Evolutionary conservation across 306 rosid genomes (phyloP), one percentile per base, ranked within the genome.

Genomic region (Herpetospermum pedunculosum): DNA sequence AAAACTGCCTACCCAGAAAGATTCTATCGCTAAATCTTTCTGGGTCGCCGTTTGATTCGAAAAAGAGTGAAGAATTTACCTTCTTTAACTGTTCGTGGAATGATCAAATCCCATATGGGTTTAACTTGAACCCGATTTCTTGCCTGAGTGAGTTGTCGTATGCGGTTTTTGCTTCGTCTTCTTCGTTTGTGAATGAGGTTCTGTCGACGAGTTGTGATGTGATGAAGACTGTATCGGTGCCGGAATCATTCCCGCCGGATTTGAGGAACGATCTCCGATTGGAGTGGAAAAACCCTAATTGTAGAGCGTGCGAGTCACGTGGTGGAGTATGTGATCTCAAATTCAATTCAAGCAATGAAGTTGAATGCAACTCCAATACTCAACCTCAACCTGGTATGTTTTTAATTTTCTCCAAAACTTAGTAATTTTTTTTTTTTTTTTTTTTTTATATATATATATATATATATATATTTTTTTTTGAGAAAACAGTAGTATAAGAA

Each of bases 21-120:
- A 80, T 92, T 18, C 82, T 92, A 32, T 60, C 85, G 2, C 77
- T 92, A 5, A 84, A 80, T 57, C 87, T 92, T 62, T 59, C 88
- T 0, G 70, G 52, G 13, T 83, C 96, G 38, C 94, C 92, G 16
- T 92, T 84, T 48, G 29, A 9, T 8, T 85, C 82, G 2, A 75
- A 43, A 34, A 84, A 79, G 37, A 34, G 19, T 18, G 86, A 81
- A 38, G 62, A 73, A 1, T 90, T 92, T 28, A 70, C 84, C 2
- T 90, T 88, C 81, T 92, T 89, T 12, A 88, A 92, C 46, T 92
- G 98, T 81, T 87, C 97, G 32, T 29, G 75, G 63, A 74, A 47
- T 1, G 59, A 52, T 26, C 78, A 76, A 43, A 84, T 80, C 34
- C 16, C 67, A 0, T 71, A 79, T 21, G 48, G 70, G 1, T 80